Conservation (phyloP, 257 asterid genomes). For the Oldenlandia corymbosa region DNA sequence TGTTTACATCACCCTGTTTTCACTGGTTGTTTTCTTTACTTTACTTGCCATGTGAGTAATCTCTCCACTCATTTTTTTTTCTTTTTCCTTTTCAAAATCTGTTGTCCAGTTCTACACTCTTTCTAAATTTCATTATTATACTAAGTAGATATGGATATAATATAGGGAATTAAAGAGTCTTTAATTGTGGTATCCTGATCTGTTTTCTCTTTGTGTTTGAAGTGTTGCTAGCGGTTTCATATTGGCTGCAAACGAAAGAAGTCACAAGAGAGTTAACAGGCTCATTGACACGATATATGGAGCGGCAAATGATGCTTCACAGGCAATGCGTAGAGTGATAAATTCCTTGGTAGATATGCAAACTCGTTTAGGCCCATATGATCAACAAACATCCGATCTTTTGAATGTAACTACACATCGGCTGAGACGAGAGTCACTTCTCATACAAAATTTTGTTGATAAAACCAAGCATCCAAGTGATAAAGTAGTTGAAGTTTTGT, state of each 20-base stretch:
- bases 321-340: slow-evolving; percentile 33
- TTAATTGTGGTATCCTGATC: neutral
- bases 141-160: too few species aligned
- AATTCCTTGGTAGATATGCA: slow-evolving; percentile 35
- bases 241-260: slow-evolving; percentile 29
- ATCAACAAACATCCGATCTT: slow-evolving; percentile 25
- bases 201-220: slow-evolving; percentile 12
- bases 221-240: slow-evolving; percentile 35
- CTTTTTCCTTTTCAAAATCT: neutral
- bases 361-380: slow-evolving; percentile 29
- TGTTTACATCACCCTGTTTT: slow-evolving; percentile 23
- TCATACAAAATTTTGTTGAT: slow-evolving; percentile 23
- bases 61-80: neutral
- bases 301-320: slow-evolving; percentile 33
- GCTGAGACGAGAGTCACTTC: slow-evolving; percentile 33
- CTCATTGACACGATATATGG: slow-evolving; percentile 30
- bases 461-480: slow-evolving; percentile 25
- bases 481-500: slow-evolving; percentile 35
- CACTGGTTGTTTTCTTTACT: slow-evolving; percentile 39
- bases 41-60: slow-evolving; percentile 42
- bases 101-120: too few species aligned
- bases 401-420: slow-evolving; percentile 31
- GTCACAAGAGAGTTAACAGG: slow-evolving; percentile 29
- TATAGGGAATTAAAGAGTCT: too few species aligned
- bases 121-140: too few species aligned